Evolutionary conservation across 192 early-diverging fungal species (phyloP).

Genomic region (Backusella luteola): DNA sequence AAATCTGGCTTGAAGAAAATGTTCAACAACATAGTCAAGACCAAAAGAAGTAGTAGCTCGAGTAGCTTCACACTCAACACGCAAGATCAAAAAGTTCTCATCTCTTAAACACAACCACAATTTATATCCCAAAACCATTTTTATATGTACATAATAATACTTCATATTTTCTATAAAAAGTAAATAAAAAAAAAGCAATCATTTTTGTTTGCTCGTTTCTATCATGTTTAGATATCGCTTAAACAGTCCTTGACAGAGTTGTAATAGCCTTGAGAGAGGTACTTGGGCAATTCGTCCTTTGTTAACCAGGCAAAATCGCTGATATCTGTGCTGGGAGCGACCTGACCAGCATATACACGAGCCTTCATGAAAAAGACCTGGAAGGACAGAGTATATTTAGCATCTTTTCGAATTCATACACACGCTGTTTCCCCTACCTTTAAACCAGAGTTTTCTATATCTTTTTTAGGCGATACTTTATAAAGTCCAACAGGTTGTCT

Average conservation of each 20-base stretch:
- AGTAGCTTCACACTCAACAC: background rate
- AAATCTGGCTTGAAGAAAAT: conserved; percentile 11
- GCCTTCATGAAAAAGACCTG: conserved; percentile 85
- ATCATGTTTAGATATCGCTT: conserved; percentile 42
- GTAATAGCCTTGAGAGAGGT: conserved; percentile 54
- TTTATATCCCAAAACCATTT: background rate
- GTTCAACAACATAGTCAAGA: background rate
- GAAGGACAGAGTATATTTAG: no score
- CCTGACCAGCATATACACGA: conserved; percentile 62
- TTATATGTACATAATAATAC: conserved; percentile 1
- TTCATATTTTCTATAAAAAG: background rate
- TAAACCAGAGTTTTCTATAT: conserved; percentile 40
- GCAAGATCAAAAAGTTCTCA: background rate
- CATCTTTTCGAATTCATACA: background rate
- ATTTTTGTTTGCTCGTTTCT: background rate
- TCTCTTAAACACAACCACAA: background rate
- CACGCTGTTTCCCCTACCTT: conserved; percentile 30
- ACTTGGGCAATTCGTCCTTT: conserved; percentile 65
- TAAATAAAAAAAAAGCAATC: no score
- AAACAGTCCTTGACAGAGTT: conserved; percentile 58
- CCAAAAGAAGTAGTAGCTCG: background rate
- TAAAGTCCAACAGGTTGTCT: conserved; percentile 76
- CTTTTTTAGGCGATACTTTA: conserved; percentile 23
- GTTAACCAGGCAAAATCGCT: conserved; percentile 78
- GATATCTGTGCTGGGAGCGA: conserved; percentile 52